Evolutionary conservation across 768 basidiomycete species (phyloP), one percentile per base, ranked within the genome.

Genomic region (Grammothele lineata): DNA sequence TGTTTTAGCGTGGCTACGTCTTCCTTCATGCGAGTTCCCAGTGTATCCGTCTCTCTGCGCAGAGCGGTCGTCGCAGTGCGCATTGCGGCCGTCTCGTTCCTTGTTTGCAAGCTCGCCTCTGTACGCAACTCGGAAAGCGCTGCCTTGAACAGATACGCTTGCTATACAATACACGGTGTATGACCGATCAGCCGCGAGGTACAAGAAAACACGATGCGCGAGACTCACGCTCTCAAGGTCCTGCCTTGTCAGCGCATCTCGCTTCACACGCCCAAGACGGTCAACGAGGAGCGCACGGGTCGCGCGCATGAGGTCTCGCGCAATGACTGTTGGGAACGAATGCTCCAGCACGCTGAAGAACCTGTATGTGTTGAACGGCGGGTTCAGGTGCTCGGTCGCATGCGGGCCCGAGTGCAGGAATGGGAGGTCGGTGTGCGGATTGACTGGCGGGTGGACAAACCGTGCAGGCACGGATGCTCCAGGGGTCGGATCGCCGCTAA

Each of bases 61-160:
- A 95, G 74, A 3, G 85, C 80, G n/a, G 80, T 68, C 3, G 85
- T 81, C 30, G 85, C 72, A 0, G 89, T 75, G n/a, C 83, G 76
- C 48, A 97, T 80, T n/a, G 85, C 73, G 11, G 90, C 80, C 33
- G 81, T 83, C 58, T 95, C 93, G 55, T 91, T 96, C 50, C 87
- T 80, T 3, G 87, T 84, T 41, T 77, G 80, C 58, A 91, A 79
- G 4, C 85, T 83, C 23, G 91, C 78, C 61, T 96, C 94, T 4
- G 88, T 86, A 17, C 91, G 78, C 38, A 95, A 71, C 63, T 98
- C 93, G 2, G 89, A 89, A 30, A 98, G 66, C 0, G 95, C 96
- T 17, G 96, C 96, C 37, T 85, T 83, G 66, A 96, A 96, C 25
- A 97, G 72, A 64, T 97, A 97, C 15, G 93, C 93, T 84, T 94